Base-by-base conservation (phyloP, 495 filamentous ascomycete species). In the Eremomyces bilateralis region DNA sequence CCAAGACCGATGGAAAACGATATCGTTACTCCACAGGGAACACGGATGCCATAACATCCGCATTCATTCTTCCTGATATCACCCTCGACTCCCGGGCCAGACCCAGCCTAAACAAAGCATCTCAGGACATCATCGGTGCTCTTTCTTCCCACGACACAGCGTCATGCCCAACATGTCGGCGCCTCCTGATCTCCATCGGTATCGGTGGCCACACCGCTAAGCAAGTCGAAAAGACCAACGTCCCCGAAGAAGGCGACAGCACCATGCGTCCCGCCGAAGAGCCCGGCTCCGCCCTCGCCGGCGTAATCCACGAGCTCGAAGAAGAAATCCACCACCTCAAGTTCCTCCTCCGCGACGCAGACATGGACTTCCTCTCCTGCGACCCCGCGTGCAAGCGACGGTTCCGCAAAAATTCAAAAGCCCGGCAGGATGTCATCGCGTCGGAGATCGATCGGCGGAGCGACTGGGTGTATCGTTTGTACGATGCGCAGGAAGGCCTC, bases 281-380 rank as follows among this genome's bases (percentile, higher is more conserved):
- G 1, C 83, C 83, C 0, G 68, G 61, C n/a, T 41, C 73, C 16
- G 82, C 83, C 8, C 66, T 94, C 16, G 79, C 77, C 15, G 68
- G 66, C 2, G 77, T 88, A 2, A 67, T 91, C 47, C 82, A 88
- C 51, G 64, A 62, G 15, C 59, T 92, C 12, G 59, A 77, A 34
- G 83, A 92, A 52, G 90, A 97, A 47, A 64, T 88, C 31, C 62
- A 66, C 1, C 80, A 92, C 52, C 54, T 92, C 20, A 78, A 80
- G 52, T 60, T 75, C 50, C 63, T 75, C 36, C 61, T 80, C 4
- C 15, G 11, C 10, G 19, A 4, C 8, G 10, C 6, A n/a, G n/a
- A n/a, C n/a, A n/a, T n/a, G n/a, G n/a, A n/a, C n/a, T n/a, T n/a
- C n/a, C n/a, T n/a, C n/a, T n/a, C n/a, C n/a, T n/a, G n/a, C n/a